Evolutionary conservation across 192 early-diverging fungal species (phyloP).

Genomic region (Coemansia sp.): DNA sequence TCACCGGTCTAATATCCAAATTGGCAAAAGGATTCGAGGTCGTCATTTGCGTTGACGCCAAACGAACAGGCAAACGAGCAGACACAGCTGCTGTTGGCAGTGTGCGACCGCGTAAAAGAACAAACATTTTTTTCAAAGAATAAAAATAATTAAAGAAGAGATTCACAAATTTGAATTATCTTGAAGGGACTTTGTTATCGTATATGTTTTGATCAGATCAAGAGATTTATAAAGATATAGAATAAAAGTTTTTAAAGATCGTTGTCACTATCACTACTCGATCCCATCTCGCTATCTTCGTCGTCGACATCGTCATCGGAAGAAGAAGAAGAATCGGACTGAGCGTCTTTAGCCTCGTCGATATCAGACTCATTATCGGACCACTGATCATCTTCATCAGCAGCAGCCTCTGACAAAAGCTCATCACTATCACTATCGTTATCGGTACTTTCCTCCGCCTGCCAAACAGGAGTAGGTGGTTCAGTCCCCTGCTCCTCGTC

Average conservation of each 20-base stretch:
- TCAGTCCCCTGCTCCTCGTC: slow-evolving; percentile 21
- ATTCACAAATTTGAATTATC: slow-evolving; percentile 1
- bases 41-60: neutral
- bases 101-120: neutral
- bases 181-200: neutral
- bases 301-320: slow-evolving; percentile 7
- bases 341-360: neutral
- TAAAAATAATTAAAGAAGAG: neutral
- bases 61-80: neutral
- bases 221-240: neutral
- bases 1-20: slow-evolving; percentile 34
- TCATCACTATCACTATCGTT: slow-evolving; percentile 8
- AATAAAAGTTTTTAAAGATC: slow-evolving; percentile 7
- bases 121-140: neutral
- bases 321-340: neutral
- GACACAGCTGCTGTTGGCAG: no score
- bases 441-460: slow-evolving; percentile 38
- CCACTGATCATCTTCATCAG: slow-evolving; percentile 37
- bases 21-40: slow-evolving; percentile 21
- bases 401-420: neutral
- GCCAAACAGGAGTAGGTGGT: slow-evolving; percentile 46
- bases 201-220: neutral
- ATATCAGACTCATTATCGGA: slow-evolving; percentile 22
- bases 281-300: slow-evolving; percentile 4
- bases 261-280: neutral